Evolutionary conservation across 1,284 basidiomycete genomes (phyloP), one percentile per base, ranked within the genome.

Genomic region (Ganoderma resinaceum): DNA sequence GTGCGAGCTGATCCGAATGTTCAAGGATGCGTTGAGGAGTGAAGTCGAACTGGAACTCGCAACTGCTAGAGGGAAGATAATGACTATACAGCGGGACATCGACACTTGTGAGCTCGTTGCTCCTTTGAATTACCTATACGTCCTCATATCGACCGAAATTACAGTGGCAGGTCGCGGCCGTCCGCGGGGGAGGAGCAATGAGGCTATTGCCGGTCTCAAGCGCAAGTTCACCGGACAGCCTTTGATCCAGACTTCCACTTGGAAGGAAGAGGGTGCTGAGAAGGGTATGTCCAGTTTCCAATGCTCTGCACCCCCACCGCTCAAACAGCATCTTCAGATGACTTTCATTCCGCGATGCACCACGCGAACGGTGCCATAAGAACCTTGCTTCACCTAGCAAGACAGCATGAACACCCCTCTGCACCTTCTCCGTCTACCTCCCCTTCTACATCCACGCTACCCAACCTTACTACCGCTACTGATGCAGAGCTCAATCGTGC

Each of bases 21-120:
- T 72, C 31, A 64, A 94, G 89, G 88, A 88, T 66, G 81, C 81
- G 29, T 83, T 95, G 73, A 88, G 93, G 62, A 80, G 82, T 53
- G 88, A 93, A 81, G 92, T 96, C 58, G 87, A 94, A 79, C 86
- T 88, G 0, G 95, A 95, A 78, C 83, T 96, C 40, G 86, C 88
- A 46, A 89, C 86, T 75, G 93, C 95, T 7, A 87, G 87, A 66
- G 83, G 81, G 69, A 91, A 89, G 79, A 95, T 96, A 53, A 86
- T 86, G n/a, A 78, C 84, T 14, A 89, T 96, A 63, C 84, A 81
- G 37, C 82, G 82, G 77, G 85, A 85, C 71, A 90, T 95, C 62
- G 90, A 91, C 49, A 80, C 83, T 70, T 82, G 91, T 94, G 74
- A 76, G 72, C 35, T 26, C 20, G 53, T 52, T 35, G 31, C 20